Conservation (phyloP, 2,329 filamentous ascomycete genomes). For the Zymoseptoria tritici region DNA sequence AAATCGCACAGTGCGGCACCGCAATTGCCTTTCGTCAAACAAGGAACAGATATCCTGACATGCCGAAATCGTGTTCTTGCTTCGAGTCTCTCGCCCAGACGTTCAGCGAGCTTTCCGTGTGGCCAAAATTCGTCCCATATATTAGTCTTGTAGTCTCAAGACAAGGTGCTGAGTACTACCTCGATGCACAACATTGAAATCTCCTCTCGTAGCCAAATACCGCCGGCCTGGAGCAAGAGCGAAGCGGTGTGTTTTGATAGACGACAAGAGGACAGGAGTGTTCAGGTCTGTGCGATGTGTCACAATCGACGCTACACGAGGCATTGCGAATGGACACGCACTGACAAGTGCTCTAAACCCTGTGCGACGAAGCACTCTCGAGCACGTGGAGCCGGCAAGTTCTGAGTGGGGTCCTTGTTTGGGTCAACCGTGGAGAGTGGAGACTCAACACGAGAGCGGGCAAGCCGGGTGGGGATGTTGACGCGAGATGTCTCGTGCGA, state of each 20-base stretch:
- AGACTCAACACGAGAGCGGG: not conserved
- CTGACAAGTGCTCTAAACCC: not conserved
- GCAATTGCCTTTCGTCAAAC: not conserved
- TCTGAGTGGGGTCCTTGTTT: not conserved
- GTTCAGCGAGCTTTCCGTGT: not conserved
- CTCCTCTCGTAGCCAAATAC: not conserved
- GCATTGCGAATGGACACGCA: not conserved
- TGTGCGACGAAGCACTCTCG: not conserved
- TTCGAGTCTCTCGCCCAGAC: not conserved
- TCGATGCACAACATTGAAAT: not conserved
- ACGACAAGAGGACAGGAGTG: not conserved
- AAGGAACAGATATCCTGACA: not conserved
- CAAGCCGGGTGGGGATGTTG: not conserved
- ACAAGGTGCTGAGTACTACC: too few species aligned
- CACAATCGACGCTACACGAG: not conserved
- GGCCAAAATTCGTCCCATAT: not conserved
- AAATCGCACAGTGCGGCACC: not conserved
- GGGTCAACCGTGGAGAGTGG: not conserved
- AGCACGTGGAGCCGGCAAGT: not conserved
- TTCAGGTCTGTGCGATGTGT: not conserved
- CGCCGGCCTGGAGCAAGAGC: not conserved
- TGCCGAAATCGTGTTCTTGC: not conserved
- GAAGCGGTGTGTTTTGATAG: not conserved
- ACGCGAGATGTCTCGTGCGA: not conserved
- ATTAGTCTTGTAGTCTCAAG: not conserved